Percentiles rank a stretch among this genome's conserved stretches.
Evolutionary conservation across 2,329 filamentous ascomycete species (phyloP).

Genomic region (Albifimbria verrucaria): DNA sequence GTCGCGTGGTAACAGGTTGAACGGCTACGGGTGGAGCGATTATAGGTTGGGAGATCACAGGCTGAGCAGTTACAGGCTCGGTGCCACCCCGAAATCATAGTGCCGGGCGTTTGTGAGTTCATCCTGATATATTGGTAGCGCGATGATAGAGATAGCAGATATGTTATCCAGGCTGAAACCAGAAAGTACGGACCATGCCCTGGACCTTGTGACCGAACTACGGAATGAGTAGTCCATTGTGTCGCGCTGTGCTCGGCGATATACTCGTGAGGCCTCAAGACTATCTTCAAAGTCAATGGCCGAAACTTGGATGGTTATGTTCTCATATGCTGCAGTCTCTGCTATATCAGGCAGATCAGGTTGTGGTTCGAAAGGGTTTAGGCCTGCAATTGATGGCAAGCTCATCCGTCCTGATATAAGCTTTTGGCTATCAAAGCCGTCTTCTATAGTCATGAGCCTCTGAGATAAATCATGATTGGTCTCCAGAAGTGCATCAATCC

Average conservation of each 20-base stretch:
- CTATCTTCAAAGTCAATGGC: conserved; percentile 6
- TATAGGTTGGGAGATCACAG: too few species aligned
- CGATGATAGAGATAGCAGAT: conserved; percentile 4
- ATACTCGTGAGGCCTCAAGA: conserved; percentile 6
- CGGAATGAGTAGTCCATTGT: conserved; percentile 9
- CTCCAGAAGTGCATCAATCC: conserved; percentile 2
- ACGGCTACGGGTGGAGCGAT: too few species aligned
- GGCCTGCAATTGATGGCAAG: neutral
- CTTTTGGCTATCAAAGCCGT: neutral
- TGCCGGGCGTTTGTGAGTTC: conserved; percentile 6
- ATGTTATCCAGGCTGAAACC: conserved; percentile 6
- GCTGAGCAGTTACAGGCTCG: too few species aligned
- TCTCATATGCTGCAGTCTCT: neutral
- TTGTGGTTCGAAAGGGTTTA: neutral
- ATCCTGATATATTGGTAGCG: conserved; percentile 7
- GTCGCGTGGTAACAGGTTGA: too few species aligned
- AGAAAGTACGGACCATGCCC: conserved; percentile 6
- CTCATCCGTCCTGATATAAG: conserved; percentile 3
- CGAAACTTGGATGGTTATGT: neutral
- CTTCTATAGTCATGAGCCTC: conserved; percentile 6
- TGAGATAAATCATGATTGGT: neutral
- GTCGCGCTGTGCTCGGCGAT: conserved; percentile 6
- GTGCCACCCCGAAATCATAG: conserved; percentile 8
- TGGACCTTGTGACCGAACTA: conserved; percentile 3
- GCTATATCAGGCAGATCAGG: neutral